Conservation (phyloP, 306 rosid species). For the Cucumis melo region DNA sequence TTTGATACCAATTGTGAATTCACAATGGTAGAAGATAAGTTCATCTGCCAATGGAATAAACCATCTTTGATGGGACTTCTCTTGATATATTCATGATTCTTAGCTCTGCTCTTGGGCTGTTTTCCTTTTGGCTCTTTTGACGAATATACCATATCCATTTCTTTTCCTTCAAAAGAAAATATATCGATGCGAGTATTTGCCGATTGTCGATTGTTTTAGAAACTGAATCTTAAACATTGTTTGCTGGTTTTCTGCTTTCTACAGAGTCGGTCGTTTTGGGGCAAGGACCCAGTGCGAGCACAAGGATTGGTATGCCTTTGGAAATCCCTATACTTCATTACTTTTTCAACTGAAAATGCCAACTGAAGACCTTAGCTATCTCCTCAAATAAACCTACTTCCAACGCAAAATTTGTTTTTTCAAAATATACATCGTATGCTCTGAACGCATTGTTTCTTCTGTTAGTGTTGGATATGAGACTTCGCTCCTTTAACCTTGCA, state of each 20-base stretch:
- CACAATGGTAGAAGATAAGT: background rate
- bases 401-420: background rate
- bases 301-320: slow-evolving; percentile 46
- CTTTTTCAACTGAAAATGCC: background rate
- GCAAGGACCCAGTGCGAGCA: slow-evolving; percentile 18
- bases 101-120: too few species aligned
- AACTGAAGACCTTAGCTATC: background rate
- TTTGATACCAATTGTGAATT: background rate
- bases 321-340: slow-evolving; percentile 6
- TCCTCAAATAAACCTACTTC: background rate
- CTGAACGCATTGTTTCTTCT: background rate
- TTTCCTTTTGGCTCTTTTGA: too few species aligned
- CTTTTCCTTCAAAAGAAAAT: too few species aligned
- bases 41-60: background rate
- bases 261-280: slow-evolving; percentile 27
- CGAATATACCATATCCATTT: too few species aligned
- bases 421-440: background rate
- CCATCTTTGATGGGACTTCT: background rate
- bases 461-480: background rate
- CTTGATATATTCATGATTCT: background rate
- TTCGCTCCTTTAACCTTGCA: background rate
- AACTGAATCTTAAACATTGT: background rate
- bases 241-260: slow-evolving; percentile 9
- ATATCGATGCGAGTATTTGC: background rate
- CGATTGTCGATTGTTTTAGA: background rate